A percentile compares a stretch with the other conserved stretches of the same genome.
phyloP scores from a whole-genome alignment of 345 rosid genomes.

The Populus tremula region DNA sequence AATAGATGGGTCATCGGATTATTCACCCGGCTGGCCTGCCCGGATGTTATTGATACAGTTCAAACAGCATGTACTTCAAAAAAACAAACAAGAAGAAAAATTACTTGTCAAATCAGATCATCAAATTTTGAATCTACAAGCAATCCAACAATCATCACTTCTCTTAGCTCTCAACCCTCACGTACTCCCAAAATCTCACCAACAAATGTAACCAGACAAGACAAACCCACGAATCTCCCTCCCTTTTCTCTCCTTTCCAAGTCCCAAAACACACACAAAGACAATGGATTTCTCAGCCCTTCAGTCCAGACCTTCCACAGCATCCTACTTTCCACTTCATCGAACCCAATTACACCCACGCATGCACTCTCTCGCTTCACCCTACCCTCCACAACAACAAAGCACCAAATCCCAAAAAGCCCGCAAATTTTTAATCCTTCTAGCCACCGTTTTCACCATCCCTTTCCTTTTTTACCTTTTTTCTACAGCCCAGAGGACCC shows the following conservation, averaged over 20 bases:
- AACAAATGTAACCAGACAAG: neutral
- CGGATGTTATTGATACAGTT: too few species aligned
- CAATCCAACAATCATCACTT: too few species aligned
- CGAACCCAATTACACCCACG: slow-evolving; percentile 54
- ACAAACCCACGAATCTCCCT: neutral
- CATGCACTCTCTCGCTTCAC: slow-evolving; percentile 31
- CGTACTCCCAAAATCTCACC: neutral
- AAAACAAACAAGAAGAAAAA: too few species aligned
- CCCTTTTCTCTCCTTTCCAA: neutral
- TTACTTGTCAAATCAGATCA: too few species aligned
- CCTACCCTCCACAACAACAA: slow-evolving; percentile 3
- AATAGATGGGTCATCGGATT: too few species aligned
- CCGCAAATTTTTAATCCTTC: slow-evolving; percentile 26
- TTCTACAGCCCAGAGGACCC: slow-evolving; percentile 37
- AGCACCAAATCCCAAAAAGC: slow-evolving; percentile 2
- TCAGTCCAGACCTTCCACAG: slow-evolving; percentile 31
- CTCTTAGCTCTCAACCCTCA: neutral
- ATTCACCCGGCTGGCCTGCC: too few species aligned
- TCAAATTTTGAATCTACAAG: too few species aligned
- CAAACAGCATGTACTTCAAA: too few species aligned
- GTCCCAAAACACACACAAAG: neutral
- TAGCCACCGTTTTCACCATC: slow-evolving; percentile 28
- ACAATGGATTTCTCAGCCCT: slow-evolving; percentile 32
- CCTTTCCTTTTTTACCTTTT: slow-evolving; percentile 44
- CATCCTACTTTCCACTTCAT: slow-evolving; percentile 45